phyloP scores from a whole-genome alignment of 177 flowering plant genomes.

The Vitis hybrid region DNA sequence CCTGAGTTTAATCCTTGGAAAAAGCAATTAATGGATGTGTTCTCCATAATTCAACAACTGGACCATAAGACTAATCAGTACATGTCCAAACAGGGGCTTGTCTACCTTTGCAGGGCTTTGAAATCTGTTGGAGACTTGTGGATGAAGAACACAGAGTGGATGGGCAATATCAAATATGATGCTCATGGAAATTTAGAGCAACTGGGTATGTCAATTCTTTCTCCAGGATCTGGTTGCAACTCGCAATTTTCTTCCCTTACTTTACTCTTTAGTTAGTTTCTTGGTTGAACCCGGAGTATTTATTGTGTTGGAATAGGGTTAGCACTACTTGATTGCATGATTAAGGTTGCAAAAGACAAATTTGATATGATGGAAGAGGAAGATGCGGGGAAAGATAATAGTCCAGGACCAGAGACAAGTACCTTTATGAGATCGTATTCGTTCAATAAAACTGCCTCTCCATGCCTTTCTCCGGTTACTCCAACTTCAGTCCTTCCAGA shows the following conservation, averaged over 20 bases:
- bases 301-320: slow-evolving; percentile 35
- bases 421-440: slow-evolving; percentile 21
- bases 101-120: slow-evolving; percentile 42
- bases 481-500: slow-evolving; percentile 66
- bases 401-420: slow-evolving; percentile 12
- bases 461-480: slow-evolving; percentile 42
- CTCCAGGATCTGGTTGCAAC: neutral
- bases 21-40: neutral
- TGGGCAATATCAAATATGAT: slow-evolving; percentile 30
- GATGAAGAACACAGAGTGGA: slow-evolving; percentile 40
- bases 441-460: slow-evolving; percentile 17
- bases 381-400: slow-evolving; percentile 23
- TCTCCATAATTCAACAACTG: neutral
- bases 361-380: slow-evolving; percentile 64
- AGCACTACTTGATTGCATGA: slow-evolving; percentile 46
- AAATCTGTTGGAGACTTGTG: slow-evolving; percentile 59
- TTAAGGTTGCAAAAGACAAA: slow-evolving; percentile 43
- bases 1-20: neutral
- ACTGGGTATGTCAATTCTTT: slow-evolving; percentile 37
- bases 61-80: slow-evolving; percentile 12
- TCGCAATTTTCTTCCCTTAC: neutral
- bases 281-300: slow-evolving; percentile 2
- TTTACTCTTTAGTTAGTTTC: neutral
- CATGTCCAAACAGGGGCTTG: slow-evolving; percentile 36
- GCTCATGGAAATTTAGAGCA: slow-evolving; percentile 33